phyloP scores from a whole-genome alignment of 495 filamentous ascomycete species.

The Daldinia bambusicola region DNA sequence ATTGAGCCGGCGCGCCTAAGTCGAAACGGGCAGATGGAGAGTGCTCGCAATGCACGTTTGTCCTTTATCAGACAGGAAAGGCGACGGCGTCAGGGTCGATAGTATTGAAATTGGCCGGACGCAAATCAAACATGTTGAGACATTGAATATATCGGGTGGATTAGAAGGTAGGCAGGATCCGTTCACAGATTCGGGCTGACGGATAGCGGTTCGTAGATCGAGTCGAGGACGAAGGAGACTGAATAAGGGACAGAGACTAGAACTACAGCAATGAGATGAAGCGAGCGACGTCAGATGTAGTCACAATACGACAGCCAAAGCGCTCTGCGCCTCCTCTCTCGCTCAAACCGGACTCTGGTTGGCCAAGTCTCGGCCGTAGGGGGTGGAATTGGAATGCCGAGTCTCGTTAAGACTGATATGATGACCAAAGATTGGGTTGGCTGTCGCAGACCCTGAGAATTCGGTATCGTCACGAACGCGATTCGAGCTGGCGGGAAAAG shows the following conservation, averaged over 20 bases:
- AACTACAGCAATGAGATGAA: constrained; percentile 35
- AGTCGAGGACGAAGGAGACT: constrained; percentile 20
- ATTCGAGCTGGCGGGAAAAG: constrained; percentile 21
- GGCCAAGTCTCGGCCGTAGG: constrained; percentile 27
- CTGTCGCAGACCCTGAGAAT: constrained; percentile 36
- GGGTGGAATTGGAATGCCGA: constrained; percentile 40
- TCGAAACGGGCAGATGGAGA: constrained; percentile 40
- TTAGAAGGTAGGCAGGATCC: constrained; percentile 26
- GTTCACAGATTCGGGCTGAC: constrained; percentile 15
- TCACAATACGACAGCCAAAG: constrained; percentile 31
- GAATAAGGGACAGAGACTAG: constrained; percentile 37
- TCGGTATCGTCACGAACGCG: constrained; percentile 19
- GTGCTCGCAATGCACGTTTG: constrained; percentile 44
- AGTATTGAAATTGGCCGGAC: constrained; percentile 47
- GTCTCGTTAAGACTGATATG: constrained; percentile 35
- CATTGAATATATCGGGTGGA: constrained; percentile 44
- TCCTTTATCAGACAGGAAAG: constrained; percentile 52
- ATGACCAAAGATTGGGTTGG: constrained; percentile 12
- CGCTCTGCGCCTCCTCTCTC: constrained; percentile 38
- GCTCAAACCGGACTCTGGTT: constrained; percentile 18
- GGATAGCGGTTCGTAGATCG: constrained; percentile 14
- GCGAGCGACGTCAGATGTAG: constrained; percentile 45
- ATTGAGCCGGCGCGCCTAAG: constrained; percentile 36
- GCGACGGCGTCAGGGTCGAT: constrained; percentile 45
- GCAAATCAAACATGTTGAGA: constrained; percentile 61